Evolutionary conservation across 352 stramenopile species (phyloP), one percentile per base, ranked within the genome.

Genomic region (Phytophthora idaei): DNA sequence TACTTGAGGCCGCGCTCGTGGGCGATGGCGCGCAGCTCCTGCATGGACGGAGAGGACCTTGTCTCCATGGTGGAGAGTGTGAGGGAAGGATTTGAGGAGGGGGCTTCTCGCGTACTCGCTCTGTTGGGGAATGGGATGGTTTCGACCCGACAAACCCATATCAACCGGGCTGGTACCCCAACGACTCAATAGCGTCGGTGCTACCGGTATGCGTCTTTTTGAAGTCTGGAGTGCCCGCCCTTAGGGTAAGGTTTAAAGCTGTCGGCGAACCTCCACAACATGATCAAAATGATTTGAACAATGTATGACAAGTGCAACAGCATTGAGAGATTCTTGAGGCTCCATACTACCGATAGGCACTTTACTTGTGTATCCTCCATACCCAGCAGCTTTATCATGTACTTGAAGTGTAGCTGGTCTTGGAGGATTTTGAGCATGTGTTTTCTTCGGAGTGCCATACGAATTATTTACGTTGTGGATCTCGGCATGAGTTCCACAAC

Each of bases 1-100:
- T 93, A 90, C 76, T 95, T 93, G 59, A 95, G 77, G 1, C 87
- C 87, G 56, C 86, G 85, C 54, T 91, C 82, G 65, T 80, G 77
- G 27, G 87, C 87, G 57, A 93, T 53, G 14, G 62, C 73, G 63
- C 77, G 87, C 59, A 95, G 76, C 72, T 95, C 80, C 44, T 73
- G 57, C 85, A 95, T 93, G 31, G 87, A 93, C 36, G 85, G 85
- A 64, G 83, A 95, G 4, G 82, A 95, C 46, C 87, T 81, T 7
- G 87, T 95, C 77, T 95, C 87, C 87, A 95, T 90, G 39, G 53
- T 21, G 21, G 12, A 12, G 21, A 10, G 37, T n/a, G 57, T 6
- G 37, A 57, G 36, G 17, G 25, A 36, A 31, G n/a, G 14, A 7
- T 25, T 36, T 14, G 21, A 37, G 21, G 49, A 49, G 45, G 57